Evolutionary conservation across 192 early-diverging fungal species (phyloP), one percentile per base, ranked within the genome.

Genomic region (Allomyces arbusculus): DNA sequence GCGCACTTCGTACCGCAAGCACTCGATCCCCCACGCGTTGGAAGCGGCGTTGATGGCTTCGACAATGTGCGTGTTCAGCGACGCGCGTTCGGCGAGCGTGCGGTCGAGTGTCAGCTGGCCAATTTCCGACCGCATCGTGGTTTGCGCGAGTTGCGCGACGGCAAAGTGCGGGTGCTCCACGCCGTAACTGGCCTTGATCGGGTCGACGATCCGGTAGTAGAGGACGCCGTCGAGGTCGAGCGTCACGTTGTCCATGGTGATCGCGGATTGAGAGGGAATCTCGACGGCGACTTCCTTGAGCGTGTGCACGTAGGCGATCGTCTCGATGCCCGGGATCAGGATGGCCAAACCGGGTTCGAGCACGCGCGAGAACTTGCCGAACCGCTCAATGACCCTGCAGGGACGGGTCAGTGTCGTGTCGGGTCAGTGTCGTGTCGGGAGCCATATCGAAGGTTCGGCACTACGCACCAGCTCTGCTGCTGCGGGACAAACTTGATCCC

Each of bases 101-200:
- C 87, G 84, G 73, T 98, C 95, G 69, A 98, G 76, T 1, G 92
- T 96, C 86, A 98, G 88, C 76, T 95, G 92, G 43, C 95, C 95
- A 69, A 98, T 98, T 73, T 98, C 95, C 4, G 95, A 93, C 50
- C 95, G 87, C 95, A 98, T 95, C 0, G 95, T 95, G 7, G 95
- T 98, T 74, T 98, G 95, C 23, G 95, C 95, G 67, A 98, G 80
- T 74, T 98, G 95, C 9, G 91, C 83, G 58, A 98, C 79, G 20
- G 95, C 91, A 77, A 92, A 98, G 72, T 95, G 91, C 25, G 89
- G 86, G 74, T 98, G 83, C 65, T 91, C 91, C 9, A 96, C 89
- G 23, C 93, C 93, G 75, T 97, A 97, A 6, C 89, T 90, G 2
- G 89, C 87, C 78, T 79, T 66, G 45, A 61, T 23, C 33, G 26